Base-by-base conservation (phyloP, 495 filamentous ascomycete species). In the Penicillium paradoxum region DNA sequence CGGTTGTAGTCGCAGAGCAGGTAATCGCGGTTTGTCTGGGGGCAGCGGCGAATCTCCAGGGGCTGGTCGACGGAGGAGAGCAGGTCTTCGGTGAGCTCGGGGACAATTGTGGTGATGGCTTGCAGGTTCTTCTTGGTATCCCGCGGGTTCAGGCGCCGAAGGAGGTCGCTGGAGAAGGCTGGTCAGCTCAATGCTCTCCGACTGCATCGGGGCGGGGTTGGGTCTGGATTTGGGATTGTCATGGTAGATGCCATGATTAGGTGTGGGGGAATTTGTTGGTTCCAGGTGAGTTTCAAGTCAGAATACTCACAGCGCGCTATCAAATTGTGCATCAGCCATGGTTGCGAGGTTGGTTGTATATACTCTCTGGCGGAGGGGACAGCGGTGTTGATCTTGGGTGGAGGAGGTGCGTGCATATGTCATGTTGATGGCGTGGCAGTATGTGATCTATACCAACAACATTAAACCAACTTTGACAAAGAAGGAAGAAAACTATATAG, bases 1-100 rank as follows among this genome's bases (percentile, higher is more conserved):
- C 93, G 90, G 79, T 99, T 99, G 78, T 97, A 99, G 79, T 99
- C 93, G 78, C 93, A 99, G 56, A 96, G 88, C 36, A 99, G 83
- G 75, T 96, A 99, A 74, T 97, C 93, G 48, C 91, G 87, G 55
- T 88, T 90, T 49, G 88, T 89, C 70, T 91, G 88, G 49, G 79
- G 77, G 77, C 93, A 97, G 55, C 87, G 87, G 53, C 85, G 84
- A 41, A 93, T 79, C 44, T 89, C 84, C 19, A 99, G 85, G 41
- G 95, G 95, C 68, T 96, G 90, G 72, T 99, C 93, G 55, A 97
- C 91, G 30, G 91, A 95, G 55, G 91, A 90, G 54, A 99, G 90
- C 24, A 99, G 88, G 66, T 99, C 93, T 82, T 99, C 93, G 56
- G 91, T 92, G 18, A 99, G 84, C 57, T 91, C 84, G 14, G 93